These are phyloP conservation scores for Phytophthora colocasiae DNA, from an alignment of 352 stramenopile genomes.

Conservation along the genomic window DNA sequence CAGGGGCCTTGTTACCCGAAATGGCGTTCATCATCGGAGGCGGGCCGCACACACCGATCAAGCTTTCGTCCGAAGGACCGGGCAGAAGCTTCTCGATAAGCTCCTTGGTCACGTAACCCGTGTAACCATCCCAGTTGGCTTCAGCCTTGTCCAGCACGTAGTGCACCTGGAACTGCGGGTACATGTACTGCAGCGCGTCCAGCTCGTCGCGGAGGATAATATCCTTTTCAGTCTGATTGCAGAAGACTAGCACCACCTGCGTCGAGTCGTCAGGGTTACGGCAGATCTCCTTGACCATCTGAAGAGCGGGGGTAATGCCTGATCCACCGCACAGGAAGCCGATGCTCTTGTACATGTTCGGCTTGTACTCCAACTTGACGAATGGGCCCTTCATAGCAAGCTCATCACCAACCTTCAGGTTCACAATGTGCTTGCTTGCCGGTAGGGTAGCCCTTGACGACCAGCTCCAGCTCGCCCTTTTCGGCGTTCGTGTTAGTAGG, in stretches of 20 bases:
- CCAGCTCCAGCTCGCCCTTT: conserved; percentile 77
- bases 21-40: conserved; percentile 84
- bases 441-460: conserved; percentile 88
- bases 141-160: conserved; percentile 61
- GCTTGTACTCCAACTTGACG: conserved; percentile 85
- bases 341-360: conserved; percentile 84
- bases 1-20: conserved; percentile 80
- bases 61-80: conserved; percentile 53
- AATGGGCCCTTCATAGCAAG: conserved; percentile 90
- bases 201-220: conserved; percentile 88
- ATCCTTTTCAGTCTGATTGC: conserved; percentile 82
- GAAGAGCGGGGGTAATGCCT: conserved; percentile 81
- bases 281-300: conserved; percentile 81
- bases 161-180: conserved; percentile 71
- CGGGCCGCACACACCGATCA: conserved; percentile 89
- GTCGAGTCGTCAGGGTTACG: conserved; percentile 82
- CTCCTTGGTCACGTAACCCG: conserved; percentile 73
- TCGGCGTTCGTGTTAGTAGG: conserved; percentile 78
- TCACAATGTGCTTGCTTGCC: conserved; percentile 85
- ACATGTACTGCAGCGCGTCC: conserved; percentile 64
- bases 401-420: conserved; percentile 76
- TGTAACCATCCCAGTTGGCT: conserved; percentile 58
- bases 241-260: conserved; percentile 81
- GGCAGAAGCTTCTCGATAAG: conserved; percentile 79
- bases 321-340: conserved; percentile 85